Conservation (phyloP, 2,329 filamentous ascomycete species). For the Rutstroemia sp. region DNA sequence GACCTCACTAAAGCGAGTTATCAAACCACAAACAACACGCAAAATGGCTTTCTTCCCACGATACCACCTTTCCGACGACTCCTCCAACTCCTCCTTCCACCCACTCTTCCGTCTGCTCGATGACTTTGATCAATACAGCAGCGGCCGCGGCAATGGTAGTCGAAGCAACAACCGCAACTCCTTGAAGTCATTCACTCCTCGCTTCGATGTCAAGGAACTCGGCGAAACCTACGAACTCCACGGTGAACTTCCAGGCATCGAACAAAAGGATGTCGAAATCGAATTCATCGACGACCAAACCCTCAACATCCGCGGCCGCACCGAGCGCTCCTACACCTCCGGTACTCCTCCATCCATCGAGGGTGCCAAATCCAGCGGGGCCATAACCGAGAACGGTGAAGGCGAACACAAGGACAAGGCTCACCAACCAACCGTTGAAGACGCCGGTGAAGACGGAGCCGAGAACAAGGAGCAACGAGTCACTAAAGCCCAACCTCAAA, state of each 20-base stretch:
- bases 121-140: constrained; percentile 52
- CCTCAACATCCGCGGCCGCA: constrained; percentile 60
- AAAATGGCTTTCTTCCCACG: constrained; percentile 56
- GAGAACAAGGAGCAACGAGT: not conserved
- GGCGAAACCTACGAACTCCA: constrained; percentile 65
- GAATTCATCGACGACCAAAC: constrained; percentile 75
- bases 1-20: constrained; percentile 8
- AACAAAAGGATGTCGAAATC: constrained; percentile 66
- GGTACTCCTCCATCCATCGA: constrained; percentile 40
- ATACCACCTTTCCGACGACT: constrained; percentile 32
- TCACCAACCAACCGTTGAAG: constrained; percentile 47
- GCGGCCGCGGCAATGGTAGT: constrained; percentile 4
- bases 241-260: constrained; percentile 70
- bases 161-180: constrained; percentile 14
- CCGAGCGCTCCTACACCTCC: constrained; percentile 54
- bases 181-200: constrained; percentile 56
- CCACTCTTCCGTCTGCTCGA: constrained; percentile 59
- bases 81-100: constrained; percentile 41
- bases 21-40: constrained; percentile 26
- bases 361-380: constrained; percentile 28
- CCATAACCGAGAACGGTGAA: constrained; percentile 40
- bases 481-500: constrained; percentile 8
- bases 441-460: constrained; percentile 23
- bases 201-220: constrained; percentile 71
- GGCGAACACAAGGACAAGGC: constrained; percentile 29